Evolutionary conservation across 2,329 filamentous ascomycete species (phyloP).

Genomic region (Ceratocystis eucalypticola): DNA sequence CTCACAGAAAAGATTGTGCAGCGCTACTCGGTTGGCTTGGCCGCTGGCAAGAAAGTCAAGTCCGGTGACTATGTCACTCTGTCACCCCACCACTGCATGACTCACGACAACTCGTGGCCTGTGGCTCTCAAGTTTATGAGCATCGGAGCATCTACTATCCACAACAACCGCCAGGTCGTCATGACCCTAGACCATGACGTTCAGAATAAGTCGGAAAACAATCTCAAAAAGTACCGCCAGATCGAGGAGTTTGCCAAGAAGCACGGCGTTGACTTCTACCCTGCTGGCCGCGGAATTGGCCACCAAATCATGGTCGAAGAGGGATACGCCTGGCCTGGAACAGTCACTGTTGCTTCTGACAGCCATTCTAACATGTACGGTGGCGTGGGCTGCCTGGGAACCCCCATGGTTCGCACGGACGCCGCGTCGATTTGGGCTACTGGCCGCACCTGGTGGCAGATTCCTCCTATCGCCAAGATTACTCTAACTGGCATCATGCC

Average conservation of each 20-base stretch:
- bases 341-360: conserved; percentile 65
- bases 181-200: conserved; percentile 79
- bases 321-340: conserved; percentile 71
- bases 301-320: conserved; percentile 90
- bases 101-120: conserved; percentile 72
- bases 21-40: conserved; percentile 59
- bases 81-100: conserved; percentile 47
- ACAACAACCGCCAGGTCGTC: conserved; percentile 34
- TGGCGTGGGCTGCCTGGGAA: conserved; percentile 62
- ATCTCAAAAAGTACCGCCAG: conserved; percentile 67
- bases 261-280: conserved; percentile 67
- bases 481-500: conserved; percentile 64
- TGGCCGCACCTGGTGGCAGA: conserved; percentile 72
- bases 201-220: conserved; percentile 64
- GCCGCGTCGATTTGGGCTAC: conserved; percentile 79
- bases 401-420: conserved; percentile 74
- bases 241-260: conserved; percentile 71
- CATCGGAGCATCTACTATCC: conserved; percentile 60
- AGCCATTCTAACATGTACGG: conserved; percentile 75
- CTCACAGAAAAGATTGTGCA: conserved; percentile 91
- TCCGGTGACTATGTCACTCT: conserved; percentile 76
- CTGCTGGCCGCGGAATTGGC: conserved; percentile 67
- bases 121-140: conserved; percentile 63
- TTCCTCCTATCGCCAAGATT: conserved; percentile 71
- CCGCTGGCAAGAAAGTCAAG: conserved; percentile 59